phyloP scores from a whole-genome alignment of 1,139 yeast genomes.

The Scheffersomyces parashehatae region DNA sequence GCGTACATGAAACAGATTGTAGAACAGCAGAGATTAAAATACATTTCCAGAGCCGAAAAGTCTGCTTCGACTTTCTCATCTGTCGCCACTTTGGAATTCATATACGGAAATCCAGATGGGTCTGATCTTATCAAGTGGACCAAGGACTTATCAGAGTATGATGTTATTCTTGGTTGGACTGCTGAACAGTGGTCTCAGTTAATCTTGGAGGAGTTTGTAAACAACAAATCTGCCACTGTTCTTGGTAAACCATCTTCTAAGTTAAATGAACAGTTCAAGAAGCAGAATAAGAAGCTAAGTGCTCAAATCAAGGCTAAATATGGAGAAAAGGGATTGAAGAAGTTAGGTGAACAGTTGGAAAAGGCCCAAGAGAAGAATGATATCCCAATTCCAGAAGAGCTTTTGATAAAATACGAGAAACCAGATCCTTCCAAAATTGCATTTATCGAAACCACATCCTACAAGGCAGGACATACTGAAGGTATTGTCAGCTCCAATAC shows the following conservation, averaged over 20 bases:
- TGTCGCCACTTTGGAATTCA: constrained; percentile 72
- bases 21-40: constrained; percentile 63
- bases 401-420: constrained; percentile 59
- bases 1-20: constrained; percentile 65
- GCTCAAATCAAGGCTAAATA: constrained; percentile 50
- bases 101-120: constrained; percentile 72
- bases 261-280: constrained; percentile 55
- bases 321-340: constrained; percentile 62
- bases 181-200: constrained; percentile 66
- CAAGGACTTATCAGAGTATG: constrained; percentile 60
- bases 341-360: constrained; percentile 51
- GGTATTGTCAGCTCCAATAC: constrained; percentile 9
- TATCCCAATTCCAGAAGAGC: constrained; percentile 67
- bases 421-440: constrained; percentile 78
- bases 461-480: constrained; percentile 45
- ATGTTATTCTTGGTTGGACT: constrained; percentile 60
- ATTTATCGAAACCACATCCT: constrained; percentile 70
- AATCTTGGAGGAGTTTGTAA: constrained; percentile 54
- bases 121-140: constrained; percentile 56
- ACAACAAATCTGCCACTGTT: constrained; percentile 71
- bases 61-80: constrained; percentile 62
- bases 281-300: constrained; percentile 50
- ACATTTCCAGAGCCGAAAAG: constrained; percentile 65
- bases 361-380: constrained; percentile 71
- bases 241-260: constrained; percentile 73